Evolutionary conservation across 2,329 filamentous ascomycete genomes (phyloP).

Genomic region (Thielaviopsis ethacetica): DNA sequence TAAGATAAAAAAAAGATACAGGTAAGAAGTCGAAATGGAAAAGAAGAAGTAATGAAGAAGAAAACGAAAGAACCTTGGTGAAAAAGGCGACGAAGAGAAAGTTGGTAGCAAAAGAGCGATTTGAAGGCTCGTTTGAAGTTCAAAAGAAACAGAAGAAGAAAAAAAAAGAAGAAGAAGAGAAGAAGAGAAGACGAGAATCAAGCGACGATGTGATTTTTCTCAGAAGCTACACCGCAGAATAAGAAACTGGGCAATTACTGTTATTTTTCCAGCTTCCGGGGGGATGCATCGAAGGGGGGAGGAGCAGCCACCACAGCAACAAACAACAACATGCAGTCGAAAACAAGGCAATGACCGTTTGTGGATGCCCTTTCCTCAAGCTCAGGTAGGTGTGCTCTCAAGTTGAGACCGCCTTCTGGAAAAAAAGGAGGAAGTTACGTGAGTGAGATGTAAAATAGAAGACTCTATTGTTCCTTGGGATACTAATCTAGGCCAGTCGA

Average conservation of each 20-base stretch:
- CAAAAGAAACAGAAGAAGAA: background rate
- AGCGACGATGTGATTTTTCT: background rate
- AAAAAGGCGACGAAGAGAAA: background rate
- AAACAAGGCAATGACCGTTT: too few species aligned
- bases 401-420: too few species aligned
- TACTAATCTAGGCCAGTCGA: too few species aligned
- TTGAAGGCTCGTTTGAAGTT: background rate
- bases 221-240: background rate
- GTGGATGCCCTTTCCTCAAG: too few species aligned
- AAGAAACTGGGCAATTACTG: background rate
- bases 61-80: slow-evolving; percentile 2
- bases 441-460: too few species aligned
- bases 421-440: too few species aligned
- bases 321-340: background rate
- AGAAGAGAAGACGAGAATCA: background rate
- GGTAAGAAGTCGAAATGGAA: background rate
- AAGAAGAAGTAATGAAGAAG: background rate
- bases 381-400: too few species aligned
- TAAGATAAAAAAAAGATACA: background rate
- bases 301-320: background rate
- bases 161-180: background rate
- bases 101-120: background rate
- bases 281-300: background rate
- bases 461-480: too few species aligned
- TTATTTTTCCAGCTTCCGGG: background rate